A percentile compares a stretch with the other conserved stretches of the same genome.
These are phyloP conservation scores for Syzygium oleosum DNA, from an alignment of 345 rosid species.

Conservation along the genomic window DNA sequence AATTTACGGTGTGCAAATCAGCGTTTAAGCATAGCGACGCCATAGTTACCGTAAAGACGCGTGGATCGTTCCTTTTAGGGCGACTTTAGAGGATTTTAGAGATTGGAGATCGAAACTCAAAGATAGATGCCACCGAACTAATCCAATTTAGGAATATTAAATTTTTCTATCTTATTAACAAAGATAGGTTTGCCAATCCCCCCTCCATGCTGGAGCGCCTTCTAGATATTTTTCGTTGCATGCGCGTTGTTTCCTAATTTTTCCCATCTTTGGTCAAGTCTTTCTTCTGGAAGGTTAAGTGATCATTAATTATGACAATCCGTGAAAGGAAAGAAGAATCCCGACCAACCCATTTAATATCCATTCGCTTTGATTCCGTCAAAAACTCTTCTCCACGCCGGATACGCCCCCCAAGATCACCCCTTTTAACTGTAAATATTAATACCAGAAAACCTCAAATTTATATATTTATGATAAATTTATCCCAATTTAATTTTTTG, in stretches of 20 bases:
- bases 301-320: background rate
- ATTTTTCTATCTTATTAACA: background rate
- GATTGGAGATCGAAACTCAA: background rate
- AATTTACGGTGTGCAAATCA: too few species aligned
- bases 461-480: background rate
- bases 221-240: background rate
- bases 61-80: too few species aligned
- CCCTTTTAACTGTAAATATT: background rate
- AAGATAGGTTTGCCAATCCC: background rate
- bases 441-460: background rate
- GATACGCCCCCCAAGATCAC: background rate
- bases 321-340: background rate
- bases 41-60: too few species aligned
- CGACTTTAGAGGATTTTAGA: background rate
- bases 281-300: background rate
- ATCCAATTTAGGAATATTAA: background rate
- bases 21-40: too few species aligned
- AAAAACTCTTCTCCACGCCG: background rate
- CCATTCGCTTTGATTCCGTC: background rate
- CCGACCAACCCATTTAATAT: background rate
- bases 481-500: too few species aligned
- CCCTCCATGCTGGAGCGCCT: background rate
- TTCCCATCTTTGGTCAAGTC: background rate
- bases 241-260: background rate
- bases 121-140: background rate